Conservation (phyloP, 257 asterid species). For the Lycium ferocissimum region DNA sequence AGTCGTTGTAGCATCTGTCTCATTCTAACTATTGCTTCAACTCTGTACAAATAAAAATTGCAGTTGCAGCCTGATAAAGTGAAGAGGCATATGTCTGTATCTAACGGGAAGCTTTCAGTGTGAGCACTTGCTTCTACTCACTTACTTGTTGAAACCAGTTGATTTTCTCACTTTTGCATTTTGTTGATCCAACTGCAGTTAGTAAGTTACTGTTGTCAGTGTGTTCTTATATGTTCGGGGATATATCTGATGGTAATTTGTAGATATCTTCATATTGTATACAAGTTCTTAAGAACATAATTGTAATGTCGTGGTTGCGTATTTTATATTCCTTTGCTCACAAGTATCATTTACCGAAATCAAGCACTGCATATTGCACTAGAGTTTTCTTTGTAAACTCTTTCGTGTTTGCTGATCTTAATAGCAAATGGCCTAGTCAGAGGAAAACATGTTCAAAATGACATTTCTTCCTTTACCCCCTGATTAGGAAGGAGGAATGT, state of each 20-base stretch:
- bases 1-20: background rate
- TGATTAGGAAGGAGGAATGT: background rate
- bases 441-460: background rate
- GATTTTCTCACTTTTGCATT: background rate
- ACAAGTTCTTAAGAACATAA: background rate
- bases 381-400: background rate
- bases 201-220: background rate
- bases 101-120: slow-evolving; percentile 81
- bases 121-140: slow-evolving; percentile 41
- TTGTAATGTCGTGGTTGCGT: background rate
- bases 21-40: background rate
- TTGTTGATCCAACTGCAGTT: background rate
- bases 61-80: slow-evolving; percentile 97
- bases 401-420: background rate
- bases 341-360: background rate
- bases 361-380: background rate
- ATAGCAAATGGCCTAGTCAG: background rate
- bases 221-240: background rate
- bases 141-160: background rate
- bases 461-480: background rate
- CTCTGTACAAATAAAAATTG: slow-evolving; percentile 32
- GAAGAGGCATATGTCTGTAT: slow-evolving; percentile 66
- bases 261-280: background rate
- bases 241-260: background rate
- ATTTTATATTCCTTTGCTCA: background rate